Evolutionary conservation across 2,329 filamentous ascomycete genomes (phyloP).

Genomic region (Diaporthe vexans): DNA sequence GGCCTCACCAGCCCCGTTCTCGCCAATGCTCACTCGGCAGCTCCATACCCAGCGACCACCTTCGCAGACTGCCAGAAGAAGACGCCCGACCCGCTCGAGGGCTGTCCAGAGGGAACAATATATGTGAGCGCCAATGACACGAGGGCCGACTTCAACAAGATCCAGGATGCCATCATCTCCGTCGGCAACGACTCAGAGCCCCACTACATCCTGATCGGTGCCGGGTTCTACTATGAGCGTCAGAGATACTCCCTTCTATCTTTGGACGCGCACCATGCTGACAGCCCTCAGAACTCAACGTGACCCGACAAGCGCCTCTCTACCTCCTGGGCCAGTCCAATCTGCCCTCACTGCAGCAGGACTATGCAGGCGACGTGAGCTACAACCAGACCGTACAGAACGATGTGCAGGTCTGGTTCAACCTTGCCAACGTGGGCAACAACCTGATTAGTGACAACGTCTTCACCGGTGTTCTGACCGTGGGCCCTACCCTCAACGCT

Average conservation of each 20-base stretch:
- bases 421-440: slow-evolving; percentile 64
- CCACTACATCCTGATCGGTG: slow-evolving; percentile 70
- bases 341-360: slow-evolving; percentile 50
- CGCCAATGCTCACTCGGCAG: slow-evolving; percentile 36
- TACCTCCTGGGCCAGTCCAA: slow-evolving; percentile 72
- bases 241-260: neutral
- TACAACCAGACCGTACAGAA: slow-evolving; percentile 57
- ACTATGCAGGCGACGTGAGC: slow-evolving; percentile 57
- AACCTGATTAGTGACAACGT: slow-evolving; percentile 68
- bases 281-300: slow-evolving; percentile 63
- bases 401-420: slow-evolving; percentile 71
- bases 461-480: slow-evolving; percentile 71
- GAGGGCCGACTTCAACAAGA: slow-evolving; percentile 54
- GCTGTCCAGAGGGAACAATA: slow-evolving; percentile 57
- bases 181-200: slow-evolving; percentile 57
- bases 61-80: slow-evolving; percentile 51
- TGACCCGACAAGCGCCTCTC: slow-evolving; percentile 72
- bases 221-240: slow-evolving; percentile 72
- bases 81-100: slow-evolving; percentile 51
- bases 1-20: slow-evolving; percentile 37
- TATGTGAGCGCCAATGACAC: slow-evolving; percentile 55
- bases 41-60: slow-evolving; percentile 46
- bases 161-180: slow-evolving; percentile 58
- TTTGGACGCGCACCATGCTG: neutral
- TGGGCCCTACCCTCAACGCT: slow-evolving; percentile 74